A percentile compares a stretch with the other conserved stretches of the same genome.
Evolutionary conservation across 2,329 filamentous ascomycete genomes (phyloP).

Genomic region (Verticillium dahliae): DNA sequence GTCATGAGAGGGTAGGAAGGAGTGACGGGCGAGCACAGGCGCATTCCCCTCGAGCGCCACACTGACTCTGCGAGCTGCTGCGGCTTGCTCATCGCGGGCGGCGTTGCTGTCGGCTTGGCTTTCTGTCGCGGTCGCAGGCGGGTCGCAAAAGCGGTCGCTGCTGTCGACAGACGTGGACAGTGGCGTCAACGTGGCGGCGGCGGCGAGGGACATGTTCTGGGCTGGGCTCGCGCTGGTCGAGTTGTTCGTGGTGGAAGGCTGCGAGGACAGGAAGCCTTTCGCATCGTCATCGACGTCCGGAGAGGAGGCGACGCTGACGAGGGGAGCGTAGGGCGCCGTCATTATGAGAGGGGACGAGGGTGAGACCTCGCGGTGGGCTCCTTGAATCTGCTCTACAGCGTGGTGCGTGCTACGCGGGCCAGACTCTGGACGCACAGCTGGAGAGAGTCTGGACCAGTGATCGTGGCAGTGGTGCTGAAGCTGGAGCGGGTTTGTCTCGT

Average conservation of each 20-base stretch:
- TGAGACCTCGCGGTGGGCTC: background rate
- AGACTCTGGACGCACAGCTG: background rate
- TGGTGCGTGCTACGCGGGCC: background rate
- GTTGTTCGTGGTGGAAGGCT: constrained; percentile 5
- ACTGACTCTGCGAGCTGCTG: background rate
- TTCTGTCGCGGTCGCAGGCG: background rate
- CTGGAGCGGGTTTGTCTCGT: background rate
- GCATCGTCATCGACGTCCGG: constrained; percentile 4
- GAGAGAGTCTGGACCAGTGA: background rate
- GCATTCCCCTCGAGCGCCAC: background rate
- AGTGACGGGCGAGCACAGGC: background rate
- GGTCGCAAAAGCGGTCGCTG: constrained; percentile 13
- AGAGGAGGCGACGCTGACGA: background rate
- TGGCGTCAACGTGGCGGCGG: constrained; percentile 20
- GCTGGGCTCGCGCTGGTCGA: constrained; percentile 12
- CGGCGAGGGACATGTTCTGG: constrained; percentile 15
- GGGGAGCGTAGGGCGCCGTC: constrained; percentile 2
- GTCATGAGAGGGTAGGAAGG: background rate
- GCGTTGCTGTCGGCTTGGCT: background rate
- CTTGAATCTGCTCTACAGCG: background rate
- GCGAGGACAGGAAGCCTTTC: constrained; percentile 4
- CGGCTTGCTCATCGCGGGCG: background rate
- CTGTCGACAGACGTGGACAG: constrained; percentile 17
- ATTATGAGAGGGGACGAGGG: constrained; percentile 1
- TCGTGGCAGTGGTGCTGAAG: background rate